Base-by-base conservation (phyloP, 2,329 filamentous ascomycete species). In the Ceratocystis diversiconidia region DNA sequence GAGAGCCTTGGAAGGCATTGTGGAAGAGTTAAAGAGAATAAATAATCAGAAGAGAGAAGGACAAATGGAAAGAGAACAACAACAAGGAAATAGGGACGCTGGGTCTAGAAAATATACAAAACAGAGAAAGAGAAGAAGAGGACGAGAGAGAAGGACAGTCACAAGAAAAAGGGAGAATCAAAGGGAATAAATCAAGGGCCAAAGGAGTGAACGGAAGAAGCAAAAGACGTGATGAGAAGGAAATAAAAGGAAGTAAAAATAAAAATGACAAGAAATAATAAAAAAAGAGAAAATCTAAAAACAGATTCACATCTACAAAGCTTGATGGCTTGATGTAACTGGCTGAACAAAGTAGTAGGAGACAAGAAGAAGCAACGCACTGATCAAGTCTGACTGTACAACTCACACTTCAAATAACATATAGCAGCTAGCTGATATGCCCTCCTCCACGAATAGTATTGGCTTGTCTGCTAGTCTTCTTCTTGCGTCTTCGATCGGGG, bases 261-360 rank as follows among this genome's bases (percentile, higher is more conserved):
- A 44, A 48, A 62, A 62, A 48, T 10, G 19, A 62, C 19, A 52
- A 52, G 22, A 62, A 62, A 36, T 22, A 25, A 50, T 17, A 50
- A 55, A 12, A 30, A 48, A 48, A 15, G 10, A n/a, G 30, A 62
- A 62, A 19, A 30, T 25, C 41, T 62, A 62, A 62, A 41, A 46
- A 59, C 55, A 36, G 55, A 28, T 59, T 59, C 55, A 30, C 55
- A 59, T 59, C 55, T 59, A 59, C 55, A 59, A 36, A 36, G 28
- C 55, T 19, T 59, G 55, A 59, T 15, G 55, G 22, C 22, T 15
- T 43, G 57, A 61, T 22, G 22, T 43, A 36, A 61, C 32, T 61
- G 36, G 59, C 59, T 61, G 41, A 19, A 25, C 41, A 30, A 28
- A 44, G 60, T 41, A 15, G 12, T 41, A 41, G 36, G 36, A 41